Evolutionary conservation across 768 basidiomycete species (phyloP).

Genomic region (Suillus variegatus): DNA sequence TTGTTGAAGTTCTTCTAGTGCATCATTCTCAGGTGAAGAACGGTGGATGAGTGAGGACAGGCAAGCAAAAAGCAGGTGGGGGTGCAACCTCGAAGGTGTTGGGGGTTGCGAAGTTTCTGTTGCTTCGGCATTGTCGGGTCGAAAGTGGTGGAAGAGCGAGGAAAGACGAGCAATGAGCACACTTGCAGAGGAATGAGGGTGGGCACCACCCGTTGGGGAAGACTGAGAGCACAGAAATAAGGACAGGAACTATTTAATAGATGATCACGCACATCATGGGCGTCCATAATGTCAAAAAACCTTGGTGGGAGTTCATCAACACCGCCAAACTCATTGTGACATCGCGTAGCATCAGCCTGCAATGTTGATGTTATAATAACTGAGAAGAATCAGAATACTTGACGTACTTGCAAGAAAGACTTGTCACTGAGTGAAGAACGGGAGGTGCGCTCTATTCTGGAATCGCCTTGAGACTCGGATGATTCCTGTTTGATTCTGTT

Average conservation of each 20-base stretch:
- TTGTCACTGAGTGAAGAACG: background rate
- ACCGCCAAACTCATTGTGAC: background rate
- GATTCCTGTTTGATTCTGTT: background rate
- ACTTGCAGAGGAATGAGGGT: too few species aligned
- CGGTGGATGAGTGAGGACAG: too few species aligned
- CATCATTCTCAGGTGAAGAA: too few species aligned
- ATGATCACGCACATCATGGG: background rate
- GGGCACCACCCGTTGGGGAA: too few species aligned
- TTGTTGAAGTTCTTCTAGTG: too few species aligned
- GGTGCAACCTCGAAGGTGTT: too few species aligned
- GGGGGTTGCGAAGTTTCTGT: too few species aligned
- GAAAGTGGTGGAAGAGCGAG: too few species aligned
- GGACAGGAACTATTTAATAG: background rate
- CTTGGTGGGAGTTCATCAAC: background rate
- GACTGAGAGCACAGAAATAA: background rate
- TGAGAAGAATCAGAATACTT: background rate
- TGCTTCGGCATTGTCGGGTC: too few species aligned
- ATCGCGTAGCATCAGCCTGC: background rate
- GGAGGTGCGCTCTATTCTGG: background rate
- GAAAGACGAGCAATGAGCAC: too few species aligned
- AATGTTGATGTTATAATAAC: background rate
- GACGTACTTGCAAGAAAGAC: background rate
- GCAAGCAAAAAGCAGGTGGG: too few species aligned
- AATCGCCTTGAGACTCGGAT: background rate
- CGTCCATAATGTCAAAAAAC: background rate